Evolutionary conservation across 495 filamentous ascomycete species (phyloP).

Genomic region (Penicillium chermesinum): DNA sequence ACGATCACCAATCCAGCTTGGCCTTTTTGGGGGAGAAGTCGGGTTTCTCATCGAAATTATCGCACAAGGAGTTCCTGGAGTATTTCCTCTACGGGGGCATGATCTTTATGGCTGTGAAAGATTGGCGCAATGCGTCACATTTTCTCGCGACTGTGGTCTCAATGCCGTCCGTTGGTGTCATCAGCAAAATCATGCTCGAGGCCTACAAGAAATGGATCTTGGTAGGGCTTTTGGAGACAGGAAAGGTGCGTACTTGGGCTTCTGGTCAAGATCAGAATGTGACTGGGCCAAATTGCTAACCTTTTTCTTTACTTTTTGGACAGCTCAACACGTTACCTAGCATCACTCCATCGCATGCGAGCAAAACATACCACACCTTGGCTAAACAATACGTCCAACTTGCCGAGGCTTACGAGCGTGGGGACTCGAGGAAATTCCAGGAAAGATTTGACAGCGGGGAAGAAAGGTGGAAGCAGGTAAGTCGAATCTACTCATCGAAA

Average conservation of each 20-base stretch:
- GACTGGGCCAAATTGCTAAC: slow-evolving; percentile 11
- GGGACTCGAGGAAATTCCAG: slow-evolving; percentile 50
- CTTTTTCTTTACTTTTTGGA: no score
- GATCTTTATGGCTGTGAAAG: slow-evolving; percentile 66
- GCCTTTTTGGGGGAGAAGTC: slow-evolving; percentile 52
- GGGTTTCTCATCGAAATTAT: slow-evolving; percentile 55
- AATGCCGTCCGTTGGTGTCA: slow-evolving; percentile 51
- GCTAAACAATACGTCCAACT: slow-evolving; percentile 68
- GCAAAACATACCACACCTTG: slow-evolving; percentile 53
- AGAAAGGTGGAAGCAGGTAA: slow-evolving; percentile 55
- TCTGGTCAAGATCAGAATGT: slow-evolving; percentile 2
- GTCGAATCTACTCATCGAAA: slow-evolving; percentile 18
- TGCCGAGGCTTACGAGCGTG: slow-evolving; percentile 60
- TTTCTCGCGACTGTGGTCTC: slow-evolving; percentile 66
- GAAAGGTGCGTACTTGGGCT: slow-evolving; percentile 54
- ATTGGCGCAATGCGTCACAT: slow-evolving; percentile 67
- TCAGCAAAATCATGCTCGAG: slow-evolving; percentile 76
- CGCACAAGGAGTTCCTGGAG: slow-evolving; percentile 56
- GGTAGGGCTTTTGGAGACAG: slow-evolving; percentile 65
- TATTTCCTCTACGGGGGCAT: slow-evolving; percentile 77
- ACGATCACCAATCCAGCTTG: slow-evolving; percentile 27
- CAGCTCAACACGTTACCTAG: slow-evolving; percentile 40
- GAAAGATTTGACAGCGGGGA: slow-evolving; percentile 53
- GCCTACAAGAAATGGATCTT: slow-evolving; percentile 93
- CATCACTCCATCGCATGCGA: slow-evolving; percentile 40